Conservation (phyloP, 2,329 filamentous ascomycete genomes). For the Xylaria polymorpha region DNA sequence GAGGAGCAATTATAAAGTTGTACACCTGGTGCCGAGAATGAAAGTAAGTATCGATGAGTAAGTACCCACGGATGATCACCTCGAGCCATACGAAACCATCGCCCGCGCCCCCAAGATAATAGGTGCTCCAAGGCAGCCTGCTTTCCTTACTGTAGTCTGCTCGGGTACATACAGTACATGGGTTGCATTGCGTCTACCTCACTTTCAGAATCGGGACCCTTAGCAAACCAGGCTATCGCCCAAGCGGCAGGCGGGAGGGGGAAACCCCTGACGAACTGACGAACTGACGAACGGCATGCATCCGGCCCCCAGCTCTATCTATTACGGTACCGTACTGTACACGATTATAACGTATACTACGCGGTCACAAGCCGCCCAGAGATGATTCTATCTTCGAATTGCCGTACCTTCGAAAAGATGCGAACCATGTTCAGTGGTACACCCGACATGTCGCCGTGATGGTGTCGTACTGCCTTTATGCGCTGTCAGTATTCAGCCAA, state of each 20-base stretch:
- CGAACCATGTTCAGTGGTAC: background rate
- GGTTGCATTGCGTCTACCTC: constrained; percentile 9
- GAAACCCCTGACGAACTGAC: constrained; percentile 14
- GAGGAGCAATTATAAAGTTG: background rate
- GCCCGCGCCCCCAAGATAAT: background rate
- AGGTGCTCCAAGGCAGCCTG: constrained; percentile 11
- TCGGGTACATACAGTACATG: background rate
- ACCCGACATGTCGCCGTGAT: constrained; percentile 29
- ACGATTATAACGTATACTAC: background rate
- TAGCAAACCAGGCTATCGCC: constrained; percentile 4
- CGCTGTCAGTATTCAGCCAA: constrained; percentile 20
- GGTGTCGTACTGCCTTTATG: constrained; percentile 19
- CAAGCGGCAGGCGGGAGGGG: constrained; percentile 22
- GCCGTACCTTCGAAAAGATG: background rate
- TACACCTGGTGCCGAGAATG: background rate
- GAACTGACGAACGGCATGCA: constrained; percentile 12
- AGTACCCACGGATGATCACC: background rate
- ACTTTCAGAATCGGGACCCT: background rate
- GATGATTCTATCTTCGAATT: background rate
- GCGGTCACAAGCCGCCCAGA: too few species aligned
- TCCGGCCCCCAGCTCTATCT: background rate
- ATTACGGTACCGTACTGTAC: too few species aligned
- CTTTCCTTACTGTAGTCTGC: background rate
- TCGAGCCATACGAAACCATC: background rate
- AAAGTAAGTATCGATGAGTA: background rate